phyloP scores from a whole-genome alignment of 202 grass and related monocot species.

The Saccharum hybrid region DNA sequence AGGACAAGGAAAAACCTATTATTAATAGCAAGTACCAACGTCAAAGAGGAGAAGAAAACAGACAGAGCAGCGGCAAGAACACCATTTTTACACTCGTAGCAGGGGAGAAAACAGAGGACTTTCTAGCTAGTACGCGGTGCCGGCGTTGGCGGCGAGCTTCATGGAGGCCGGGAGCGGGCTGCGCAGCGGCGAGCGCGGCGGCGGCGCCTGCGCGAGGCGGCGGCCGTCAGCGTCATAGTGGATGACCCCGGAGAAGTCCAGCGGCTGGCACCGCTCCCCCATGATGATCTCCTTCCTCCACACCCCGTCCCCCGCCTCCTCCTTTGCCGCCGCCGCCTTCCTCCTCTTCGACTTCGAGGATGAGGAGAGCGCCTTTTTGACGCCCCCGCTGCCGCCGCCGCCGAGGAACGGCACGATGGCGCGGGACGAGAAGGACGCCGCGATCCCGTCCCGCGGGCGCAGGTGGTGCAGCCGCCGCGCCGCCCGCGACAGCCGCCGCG shows the following conservation, averaged over 20 bases:
- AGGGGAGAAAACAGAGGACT: neutral
- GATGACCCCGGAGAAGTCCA: conserved; percentile 92
- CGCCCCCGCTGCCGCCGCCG: neutral
- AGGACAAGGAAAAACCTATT: neutral
- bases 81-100: conserved; percentile 4
- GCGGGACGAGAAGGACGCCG: conserved; percentile 46
- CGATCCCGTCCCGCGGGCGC: conserved; percentile 31
- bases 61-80: neutral
- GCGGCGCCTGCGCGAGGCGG: conserved; percentile 56
- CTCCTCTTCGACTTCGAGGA: neutral
- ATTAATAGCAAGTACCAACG: neutral
- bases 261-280: conserved; percentile 89
- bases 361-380: conserved; percentile 42
- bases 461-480: conserved; percentile 47
- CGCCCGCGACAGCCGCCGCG: conserved; percentile 58
- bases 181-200: conserved; percentile 80
- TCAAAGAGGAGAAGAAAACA: neutral
- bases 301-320: conserved; percentile 49
- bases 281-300: conserved; percentile 89
- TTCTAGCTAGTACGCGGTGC: neutral
- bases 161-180: conserved; percentile 62
- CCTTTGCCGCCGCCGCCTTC: neutral
- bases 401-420: conserved; percentile 58
- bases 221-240: conserved; percentile 82
- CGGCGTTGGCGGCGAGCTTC: conserved; percentile 57